These are phyloP conservation scores for Magnolia kwangsiensis DNA, from an alignment of 164 flowering plant species.

Conservation along the genomic window DNA sequence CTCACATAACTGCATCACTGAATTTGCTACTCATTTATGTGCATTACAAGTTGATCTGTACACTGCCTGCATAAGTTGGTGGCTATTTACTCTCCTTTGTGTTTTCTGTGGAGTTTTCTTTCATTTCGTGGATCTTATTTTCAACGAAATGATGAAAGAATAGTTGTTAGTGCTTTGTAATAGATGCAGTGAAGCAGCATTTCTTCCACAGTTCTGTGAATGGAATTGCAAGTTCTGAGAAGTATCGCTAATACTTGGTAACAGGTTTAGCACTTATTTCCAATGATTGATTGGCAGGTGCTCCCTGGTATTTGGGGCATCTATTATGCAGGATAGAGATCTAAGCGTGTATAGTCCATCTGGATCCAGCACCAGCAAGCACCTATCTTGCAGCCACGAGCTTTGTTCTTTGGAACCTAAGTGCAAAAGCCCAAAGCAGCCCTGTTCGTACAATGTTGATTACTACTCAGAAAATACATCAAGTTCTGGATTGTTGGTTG, in stretches of 20 bases:
- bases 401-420: conserved; percentile 56
- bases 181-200: no score
- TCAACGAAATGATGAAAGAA: not conserved
- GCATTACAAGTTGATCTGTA: not conserved
- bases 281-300: conserved; percentile 99
- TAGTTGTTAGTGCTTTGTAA: not conserved
- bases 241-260: conserved; percentile 33
- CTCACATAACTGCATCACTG: not conserved
- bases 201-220: not conserved
- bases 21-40: not conserved
- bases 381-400: conserved; percentile 63
- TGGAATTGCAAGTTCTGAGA: not conserved
- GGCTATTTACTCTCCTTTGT: not conserved
- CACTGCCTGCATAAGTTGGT: not conserved
- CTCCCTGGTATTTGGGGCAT: conserved; percentile 94
- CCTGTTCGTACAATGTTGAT: conserved; percentile 63
- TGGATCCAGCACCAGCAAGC: conserved; percentile 72
- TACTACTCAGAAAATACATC: conserved; percentile 68
- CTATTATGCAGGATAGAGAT: conserved; percentile 98
- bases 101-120: not conserved
- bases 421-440: conserved; percentile 59
- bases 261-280: conserved; percentile 92
- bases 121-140: not conserved
- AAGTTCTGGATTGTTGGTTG: conserved; percentile 75
- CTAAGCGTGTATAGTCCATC: conserved; percentile 73